Evolutionary conservation across 371 early-diverging fungal genomes (phyloP), one percentile per base, ranked within the genome.

Genomic region (Rhizopus delemar): DNA sequence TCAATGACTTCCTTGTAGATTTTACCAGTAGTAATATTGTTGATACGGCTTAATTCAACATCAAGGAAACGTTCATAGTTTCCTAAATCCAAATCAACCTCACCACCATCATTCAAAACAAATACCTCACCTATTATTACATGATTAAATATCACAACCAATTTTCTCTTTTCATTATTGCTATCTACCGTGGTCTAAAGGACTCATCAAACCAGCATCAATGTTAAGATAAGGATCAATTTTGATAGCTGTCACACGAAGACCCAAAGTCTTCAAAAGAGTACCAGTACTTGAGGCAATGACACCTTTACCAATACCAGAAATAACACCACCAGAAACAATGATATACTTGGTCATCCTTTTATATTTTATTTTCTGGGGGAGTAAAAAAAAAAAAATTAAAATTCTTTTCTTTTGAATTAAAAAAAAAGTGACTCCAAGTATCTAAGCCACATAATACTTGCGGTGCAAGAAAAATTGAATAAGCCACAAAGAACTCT

Each of bases 211-310:
- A 70, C 99, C 99, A 55, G 99, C 99, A 75, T 99, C 99, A 70
- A 95, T 97, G 86, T 99, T 99, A 59, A 99, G 84, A 78, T 99
- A 99, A 28, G 99, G 99, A 75, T 99, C 99, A 66, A 99, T 99
- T 82, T 99, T 99, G 85, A 99, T 96, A 61, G 97, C 91, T 49
- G 98, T 97, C 22, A 99, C 99, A 46, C 86, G 82, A 63, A 97
- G 83, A 22, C 99, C 99, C 61, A 90, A 80, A 28, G 95, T 91
- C 82, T 97, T 93, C 62, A 99, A 87, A 51, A 99, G 81, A 41
- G 94, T 83, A 57, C 99, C 99, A 15, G 99, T 95, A 46, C 95
- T 95, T 48, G 97, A 95, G 41, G 99, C 96, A 74, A 99, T 95
- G 56, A 98, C 95, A 53, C 99, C 99, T 83, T 99, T 99, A 66